Evolutionary conservation across 495 filamentous ascomycete species (phyloP).

Genomic region (Aspergillus panamensis): DNA sequence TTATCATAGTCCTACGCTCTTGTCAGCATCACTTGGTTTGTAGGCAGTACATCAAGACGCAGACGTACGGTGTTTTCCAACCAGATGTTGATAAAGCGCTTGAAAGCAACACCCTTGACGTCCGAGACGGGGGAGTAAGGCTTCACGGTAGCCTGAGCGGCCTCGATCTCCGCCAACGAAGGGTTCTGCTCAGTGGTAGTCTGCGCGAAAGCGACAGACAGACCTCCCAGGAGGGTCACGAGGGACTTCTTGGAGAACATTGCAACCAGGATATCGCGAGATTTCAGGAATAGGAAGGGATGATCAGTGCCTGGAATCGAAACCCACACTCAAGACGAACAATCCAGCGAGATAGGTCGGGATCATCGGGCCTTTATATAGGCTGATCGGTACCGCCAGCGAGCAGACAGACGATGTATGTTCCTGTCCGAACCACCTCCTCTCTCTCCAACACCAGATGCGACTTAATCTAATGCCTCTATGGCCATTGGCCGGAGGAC

Average conservation of each 20-base stretch:
- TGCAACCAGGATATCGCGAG: constrained; percentile 1
- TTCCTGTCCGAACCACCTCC: neutral
- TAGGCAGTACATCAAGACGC: neutral
- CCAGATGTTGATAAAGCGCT: constrained; percentile 67
- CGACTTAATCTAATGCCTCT: constrained; percentile 1
- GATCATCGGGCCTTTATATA: constrained; percentile 11
- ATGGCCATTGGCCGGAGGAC: constrained; percentile 8
- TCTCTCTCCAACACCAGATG: neutral
- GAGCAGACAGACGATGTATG: neutral
- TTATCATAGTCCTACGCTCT: constrained; percentile 50
- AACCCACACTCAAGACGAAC: neutral
- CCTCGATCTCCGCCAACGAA: constrained; percentile 26
- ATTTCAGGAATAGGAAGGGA: neutral
- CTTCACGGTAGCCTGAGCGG: constrained; percentile 28
- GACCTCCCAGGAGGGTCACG: constrained; percentile 24
- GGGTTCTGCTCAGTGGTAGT: constrained; percentile 29
- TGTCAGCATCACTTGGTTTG: neutral
- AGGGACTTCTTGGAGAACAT: constrained; percentile 23
- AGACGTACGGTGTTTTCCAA: constrained; percentile 64
- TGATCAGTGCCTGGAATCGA: neutral
- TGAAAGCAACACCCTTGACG: constrained; percentile 60
- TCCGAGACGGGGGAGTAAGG: constrained; percentile 50
- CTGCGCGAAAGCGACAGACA: constrained; percentile 26
- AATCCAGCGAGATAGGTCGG: neutral
- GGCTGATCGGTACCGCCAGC: neutral